Evolutionary conservation across 2,329 filamentous ascomycete genomes (phyloP).

Genomic region (Lomentospora prolificans): DNA sequence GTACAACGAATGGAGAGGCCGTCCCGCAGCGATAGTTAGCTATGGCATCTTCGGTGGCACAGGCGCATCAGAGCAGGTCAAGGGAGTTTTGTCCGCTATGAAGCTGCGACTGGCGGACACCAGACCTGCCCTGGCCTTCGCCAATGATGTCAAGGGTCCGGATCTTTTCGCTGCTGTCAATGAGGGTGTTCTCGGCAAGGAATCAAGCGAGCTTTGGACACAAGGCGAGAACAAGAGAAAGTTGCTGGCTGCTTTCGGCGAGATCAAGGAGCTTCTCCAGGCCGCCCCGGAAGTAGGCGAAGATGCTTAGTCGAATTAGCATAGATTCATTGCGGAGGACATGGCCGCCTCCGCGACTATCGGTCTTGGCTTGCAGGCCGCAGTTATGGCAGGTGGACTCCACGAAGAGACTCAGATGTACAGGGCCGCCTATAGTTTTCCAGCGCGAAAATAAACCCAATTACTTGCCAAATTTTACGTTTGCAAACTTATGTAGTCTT

Average conservation of each 20-base stretch:
- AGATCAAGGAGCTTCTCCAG: background rate
- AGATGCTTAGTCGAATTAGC: too few species aligned
- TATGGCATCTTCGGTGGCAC: constrained; percentile 40
- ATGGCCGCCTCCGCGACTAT: too few species aligned
- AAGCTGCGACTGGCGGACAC: background rate
- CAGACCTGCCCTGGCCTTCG: background rate
- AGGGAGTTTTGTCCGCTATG: background rate
- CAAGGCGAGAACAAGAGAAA: background rate
- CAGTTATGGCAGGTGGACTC: too few species aligned
- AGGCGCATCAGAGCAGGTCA: constrained; percentile 12
- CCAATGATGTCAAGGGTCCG: background rate
- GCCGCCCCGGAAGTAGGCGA: constrained; percentile 29
- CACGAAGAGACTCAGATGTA: too few species aligned
- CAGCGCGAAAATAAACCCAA: too few species aligned
- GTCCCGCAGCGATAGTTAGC: constrained; percentile 41
- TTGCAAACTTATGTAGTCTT: too few species aligned
- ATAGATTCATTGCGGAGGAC: too few species aligned
- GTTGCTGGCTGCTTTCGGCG: background rate
- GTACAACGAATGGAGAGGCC: constrained; percentile 46
- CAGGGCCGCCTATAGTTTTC: too few species aligned
- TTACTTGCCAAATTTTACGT: too few species aligned
- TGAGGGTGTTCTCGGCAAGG: background rate
- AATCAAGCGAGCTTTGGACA: background rate
- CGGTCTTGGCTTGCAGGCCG: too few species aligned
- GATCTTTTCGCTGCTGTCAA: background rate